Evolutionary conservation across 805 yeast genomes (phyloP), one percentile per base, ranked within the genome.

Genomic region (Suhomyces vadensis): DNA sequence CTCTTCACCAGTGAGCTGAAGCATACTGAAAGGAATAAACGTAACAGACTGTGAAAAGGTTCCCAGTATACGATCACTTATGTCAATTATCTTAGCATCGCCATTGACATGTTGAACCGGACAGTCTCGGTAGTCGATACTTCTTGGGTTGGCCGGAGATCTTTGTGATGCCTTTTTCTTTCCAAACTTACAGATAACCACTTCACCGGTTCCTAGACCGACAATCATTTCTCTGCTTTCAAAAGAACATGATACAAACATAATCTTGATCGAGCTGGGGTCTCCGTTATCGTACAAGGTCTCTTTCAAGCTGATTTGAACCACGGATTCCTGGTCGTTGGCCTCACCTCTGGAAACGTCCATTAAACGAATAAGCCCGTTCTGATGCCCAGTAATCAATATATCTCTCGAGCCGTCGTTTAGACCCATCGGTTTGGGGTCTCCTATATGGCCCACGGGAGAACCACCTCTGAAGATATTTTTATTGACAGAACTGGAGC

Each of bases 331-430:
- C 7, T 60, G 52, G 19, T 63, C 70, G 39, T 53, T 63, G 19
- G 56, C 61, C 37, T 87, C 96, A 16, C 86, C 85, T 44, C 82
- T 80, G 0, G 95, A 81, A 0, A 89, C 83, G 64, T 92, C 96
- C 82, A 90, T 83, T 7, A 92, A 71, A 42, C 97, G 75, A 0
- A 94, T 79, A 26, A 83, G 77, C 0, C 97, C 98, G 60, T 85
- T 85, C 26, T 82, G 78, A 58, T 94, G 96, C 0, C 97, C 98
- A 0, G 96, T 83, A 1, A 89, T 82, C 33, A 91, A 47, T n/a
- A 71, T 58, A 42, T 56, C 63, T 8, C 69, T 69, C 9, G 78
- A 78, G 3, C 83, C 56, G 7, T 69, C 74, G 35, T 62, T 65
- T 21, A 50, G 41, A 0, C 75, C 75, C 21, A 71, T 41, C 2